Evolutionary conservation across 2,329 filamentous ascomycete genomes (phyloP).

Genomic region (Colletotrichum brevisporum): DNA sequence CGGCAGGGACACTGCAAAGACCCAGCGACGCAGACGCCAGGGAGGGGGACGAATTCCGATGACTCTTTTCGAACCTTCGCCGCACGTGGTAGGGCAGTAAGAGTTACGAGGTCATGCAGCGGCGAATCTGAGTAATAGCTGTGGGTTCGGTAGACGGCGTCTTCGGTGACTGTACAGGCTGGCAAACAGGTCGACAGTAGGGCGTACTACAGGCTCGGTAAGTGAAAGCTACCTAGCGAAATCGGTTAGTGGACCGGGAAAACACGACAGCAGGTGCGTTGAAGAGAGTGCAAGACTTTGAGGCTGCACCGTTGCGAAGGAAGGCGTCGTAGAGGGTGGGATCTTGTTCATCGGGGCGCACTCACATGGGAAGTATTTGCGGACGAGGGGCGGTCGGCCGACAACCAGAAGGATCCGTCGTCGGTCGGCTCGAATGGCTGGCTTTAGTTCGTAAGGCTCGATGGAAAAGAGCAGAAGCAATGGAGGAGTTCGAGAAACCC

Average conservation of each 20-base stretch:
- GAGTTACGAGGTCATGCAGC: neutral
- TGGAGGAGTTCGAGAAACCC: slow-evolving; percentile 6
- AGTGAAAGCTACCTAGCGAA: neutral
- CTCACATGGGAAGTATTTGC: slow-evolving; percentile 23
- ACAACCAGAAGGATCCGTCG: neutral
- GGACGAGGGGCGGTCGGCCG: slow-evolving; percentile 6
- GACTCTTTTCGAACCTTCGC: neutral
- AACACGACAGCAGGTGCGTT: neutral
- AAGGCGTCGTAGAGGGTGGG: slow-evolving; percentile 20
- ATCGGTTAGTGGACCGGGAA: slow-evolving; percentile 4
- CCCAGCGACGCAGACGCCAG: slow-evolving; percentile 41
- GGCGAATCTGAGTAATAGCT: slow-evolving; percentile 16
- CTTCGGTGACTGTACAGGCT: slow-evolving; percentile 7
- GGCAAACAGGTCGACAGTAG: slow-evolving; percentile 2
- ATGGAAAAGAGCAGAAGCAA: neutral
- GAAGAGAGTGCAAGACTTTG: neutral
- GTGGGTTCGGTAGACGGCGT: slow-evolving; percentile 24
- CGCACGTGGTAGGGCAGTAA: neutral
- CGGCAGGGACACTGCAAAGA: slow-evolving; percentile 26
- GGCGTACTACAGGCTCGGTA: slow-evolving; percentile 12
- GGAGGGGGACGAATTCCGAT: neutral
- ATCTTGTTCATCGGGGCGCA: slow-evolving; percentile 11
- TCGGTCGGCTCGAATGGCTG: slow-evolving; percentile 3
- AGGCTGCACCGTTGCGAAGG: neutral
- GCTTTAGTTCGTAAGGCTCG: neutral